Percentiles rank a stretch among this genome's conserved stretches.
Conservation (phyloP, 352 stramenopile species). For the Phytopythium kandeliae region DNA sequence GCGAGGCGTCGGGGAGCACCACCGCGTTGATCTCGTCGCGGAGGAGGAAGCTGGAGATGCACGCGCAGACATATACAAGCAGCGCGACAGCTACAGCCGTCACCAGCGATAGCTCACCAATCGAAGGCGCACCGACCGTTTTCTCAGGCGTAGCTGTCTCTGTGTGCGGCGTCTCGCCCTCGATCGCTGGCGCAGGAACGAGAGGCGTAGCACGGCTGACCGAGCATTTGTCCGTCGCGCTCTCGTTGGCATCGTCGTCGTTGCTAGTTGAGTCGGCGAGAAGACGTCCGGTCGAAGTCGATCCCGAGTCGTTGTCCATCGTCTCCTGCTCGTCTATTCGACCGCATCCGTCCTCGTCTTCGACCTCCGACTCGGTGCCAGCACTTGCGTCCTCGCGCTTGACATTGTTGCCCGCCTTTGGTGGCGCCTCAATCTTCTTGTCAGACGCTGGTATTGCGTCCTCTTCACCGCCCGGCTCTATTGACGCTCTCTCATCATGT, state of each 20-base stretch:
- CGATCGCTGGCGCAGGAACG: background rate
- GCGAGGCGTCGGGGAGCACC: constrained; percentile 25
- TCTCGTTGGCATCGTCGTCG: background rate
- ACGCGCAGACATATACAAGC: constrained; percentile 31
- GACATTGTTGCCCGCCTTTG: background rate
- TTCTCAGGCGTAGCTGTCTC: background rate
- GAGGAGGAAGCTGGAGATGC: constrained; percentile 35
- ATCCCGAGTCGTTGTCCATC: background rate
- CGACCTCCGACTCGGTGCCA: background rate
- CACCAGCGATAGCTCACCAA: constrained; percentile 19
- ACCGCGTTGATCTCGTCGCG: constrained; percentile 16
- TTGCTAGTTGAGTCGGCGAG: no score
- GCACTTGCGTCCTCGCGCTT: background rate
- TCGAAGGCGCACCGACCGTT: background rate
- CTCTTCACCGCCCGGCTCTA: background rate
- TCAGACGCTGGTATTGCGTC: background rate
- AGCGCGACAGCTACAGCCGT: constrained; percentile 19
- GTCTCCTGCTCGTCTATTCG: background rate
- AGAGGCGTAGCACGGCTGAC: background rate
- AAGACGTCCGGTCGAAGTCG: no score
- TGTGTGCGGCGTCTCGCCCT: background rate
- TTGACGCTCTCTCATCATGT: no score
- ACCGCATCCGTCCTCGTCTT: background rate
- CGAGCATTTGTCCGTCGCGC: background rate
- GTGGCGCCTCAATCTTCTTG: background rate